Conservation (phyloP, 768 basidiomycete genomes). For the Calocybe indica region DNA sequence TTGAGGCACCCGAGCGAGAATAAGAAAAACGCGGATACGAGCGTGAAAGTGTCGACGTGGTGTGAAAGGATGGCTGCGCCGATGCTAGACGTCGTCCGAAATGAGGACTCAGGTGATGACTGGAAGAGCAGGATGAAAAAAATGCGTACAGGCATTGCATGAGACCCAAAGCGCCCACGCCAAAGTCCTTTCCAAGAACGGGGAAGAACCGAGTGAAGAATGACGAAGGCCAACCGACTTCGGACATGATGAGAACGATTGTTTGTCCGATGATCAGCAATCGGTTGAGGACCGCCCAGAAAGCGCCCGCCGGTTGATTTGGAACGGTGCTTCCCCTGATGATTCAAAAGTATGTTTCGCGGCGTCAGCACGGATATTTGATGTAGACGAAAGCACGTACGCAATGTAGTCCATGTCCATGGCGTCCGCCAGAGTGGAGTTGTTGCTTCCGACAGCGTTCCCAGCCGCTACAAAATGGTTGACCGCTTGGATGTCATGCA, state of each 20-base stretch:
- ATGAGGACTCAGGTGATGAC: not conserved
- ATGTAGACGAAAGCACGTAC: slow-evolving; percentile 31
- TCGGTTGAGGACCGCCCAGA: slow-evolving; percentile 88
- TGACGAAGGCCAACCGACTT: slow-evolving; percentile 70
- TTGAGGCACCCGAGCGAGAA: slow-evolving; percentile 91
- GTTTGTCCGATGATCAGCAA: slow-evolving; percentile 85
- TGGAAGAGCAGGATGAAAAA: not conserved
- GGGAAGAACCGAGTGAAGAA: slow-evolving; percentile 88
- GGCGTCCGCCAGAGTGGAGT: slow-evolving; percentile 23
- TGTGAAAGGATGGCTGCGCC: slow-evolving; percentile 70
- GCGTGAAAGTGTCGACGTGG: slow-evolving; percentile 81
- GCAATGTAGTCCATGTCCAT: slow-evolving; percentile 73
- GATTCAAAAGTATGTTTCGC: not conserved
- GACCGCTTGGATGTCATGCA: slow-evolving; percentile 69
- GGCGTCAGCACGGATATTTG: not conserved
- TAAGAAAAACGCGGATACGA: slow-evolving; percentile 88
- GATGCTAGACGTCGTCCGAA: slow-evolving; percentile 32
- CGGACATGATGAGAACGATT: slow-evolving; percentile 74
- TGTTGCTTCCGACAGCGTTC: slow-evolving; percentile 22
- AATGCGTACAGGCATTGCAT: slow-evolving; percentile 75
- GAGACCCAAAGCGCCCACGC: slow-evolving; percentile 80
- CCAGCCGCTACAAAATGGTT: slow-evolving; percentile 50
- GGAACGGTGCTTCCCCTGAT: slow-evolving; percentile 75
- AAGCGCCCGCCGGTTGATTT: slow-evolving; percentile 84
- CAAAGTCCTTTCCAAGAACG: slow-evolving; percentile 77